Evolutionary conservation across 371 early-diverging fungal species (phyloP).

Genomic region (Rhizopus arrhizus): DNA sequence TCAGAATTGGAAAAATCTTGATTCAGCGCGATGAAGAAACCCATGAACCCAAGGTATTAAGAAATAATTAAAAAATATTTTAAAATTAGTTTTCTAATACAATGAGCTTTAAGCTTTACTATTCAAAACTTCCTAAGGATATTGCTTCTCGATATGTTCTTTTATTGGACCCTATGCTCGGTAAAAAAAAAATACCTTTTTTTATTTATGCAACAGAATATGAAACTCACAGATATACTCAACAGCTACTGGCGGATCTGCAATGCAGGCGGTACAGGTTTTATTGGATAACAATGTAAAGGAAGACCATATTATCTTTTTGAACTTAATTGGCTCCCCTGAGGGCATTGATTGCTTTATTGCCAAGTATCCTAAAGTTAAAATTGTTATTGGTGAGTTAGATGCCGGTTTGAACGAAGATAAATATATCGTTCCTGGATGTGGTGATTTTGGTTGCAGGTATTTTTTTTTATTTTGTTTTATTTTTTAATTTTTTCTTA

Average conservation of each 20-base stretch:
- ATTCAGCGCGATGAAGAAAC: conserved; percentile 96
- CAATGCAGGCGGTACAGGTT: conserved; percentile 89
- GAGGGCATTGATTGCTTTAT: conserved; percentile 84
- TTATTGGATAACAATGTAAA: conserved; percentile 83
- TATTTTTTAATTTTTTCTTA: neutral
- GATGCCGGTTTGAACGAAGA: conserved; percentile 82
- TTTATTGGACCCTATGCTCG: conserved; percentile 92
- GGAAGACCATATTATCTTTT: conserved; percentile 83
- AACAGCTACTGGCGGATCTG: conserved; percentile 93
- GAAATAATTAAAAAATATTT: neutral
- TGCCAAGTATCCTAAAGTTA: conserved; percentile 72
- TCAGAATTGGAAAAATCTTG: conserved; percentile 91
- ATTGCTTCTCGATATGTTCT: conserved; percentile 82
- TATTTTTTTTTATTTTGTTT: conserved; percentile 12
- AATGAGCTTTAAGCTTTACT: conserved; percentile 66
- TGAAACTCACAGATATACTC: neutral
- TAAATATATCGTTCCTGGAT: conserved; percentile 90
- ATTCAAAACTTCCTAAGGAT: conserved; percentile 89
- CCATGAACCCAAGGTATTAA: conserved; percentile 74
- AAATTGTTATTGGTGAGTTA: conserved; percentile 84
- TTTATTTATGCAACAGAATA: too few species aligned
- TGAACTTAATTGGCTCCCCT: conserved; percentile 81
- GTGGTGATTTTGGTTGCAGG: conserved; percentile 91
- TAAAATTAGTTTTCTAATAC: conserved; percentile 5
- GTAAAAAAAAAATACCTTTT: conserved; percentile 37